phyloP scores from a whole-genome alignment of 257 asterid species.

The Scutellaria barbata region DNA sequence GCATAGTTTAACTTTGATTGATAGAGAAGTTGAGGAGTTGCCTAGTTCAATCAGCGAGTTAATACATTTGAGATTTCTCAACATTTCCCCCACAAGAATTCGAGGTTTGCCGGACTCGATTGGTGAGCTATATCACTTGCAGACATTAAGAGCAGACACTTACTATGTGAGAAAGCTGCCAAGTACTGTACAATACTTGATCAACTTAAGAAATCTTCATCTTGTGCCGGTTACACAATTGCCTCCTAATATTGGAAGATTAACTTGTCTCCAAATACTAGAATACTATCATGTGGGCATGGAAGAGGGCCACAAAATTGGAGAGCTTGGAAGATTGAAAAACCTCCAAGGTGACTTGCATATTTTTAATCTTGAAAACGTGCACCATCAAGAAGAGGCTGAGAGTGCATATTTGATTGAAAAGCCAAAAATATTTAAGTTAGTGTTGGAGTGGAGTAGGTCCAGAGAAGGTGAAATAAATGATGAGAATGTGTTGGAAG shows the following conservation, averaged over 20 bases:
- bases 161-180: not conserved
- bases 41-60: not conserved
- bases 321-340: not conserved
- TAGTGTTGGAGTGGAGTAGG: not conserved
- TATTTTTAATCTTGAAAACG: not conserved
- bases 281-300: not conserved
- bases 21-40: not conserved
- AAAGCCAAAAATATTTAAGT: not conserved
- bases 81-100: not conserved
- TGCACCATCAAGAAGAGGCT: not conserved
- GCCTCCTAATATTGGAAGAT: not conserved
- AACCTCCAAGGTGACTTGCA: not conserved
- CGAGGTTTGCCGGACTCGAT: not conserved
- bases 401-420: not conserved
- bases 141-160: not conserved
- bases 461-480: too few species aligned
- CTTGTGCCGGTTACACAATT: not conserved
- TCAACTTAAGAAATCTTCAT: constrained; percentile 1
- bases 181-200: not conserved
- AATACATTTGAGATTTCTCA: constrained; percentile 11
- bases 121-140: not conserved
- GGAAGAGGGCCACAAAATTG: not conserved
- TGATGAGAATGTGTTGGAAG: too few species aligned
- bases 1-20: not conserved
- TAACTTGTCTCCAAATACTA: constrained; percentile 8